Percentiles rank a stretch among this genome's conserved stretches.
Evolutionary conservation across 2,329 filamentous ascomycete genomes (phyloP).

Genomic region (Hypoxylon sp.): DNA sequence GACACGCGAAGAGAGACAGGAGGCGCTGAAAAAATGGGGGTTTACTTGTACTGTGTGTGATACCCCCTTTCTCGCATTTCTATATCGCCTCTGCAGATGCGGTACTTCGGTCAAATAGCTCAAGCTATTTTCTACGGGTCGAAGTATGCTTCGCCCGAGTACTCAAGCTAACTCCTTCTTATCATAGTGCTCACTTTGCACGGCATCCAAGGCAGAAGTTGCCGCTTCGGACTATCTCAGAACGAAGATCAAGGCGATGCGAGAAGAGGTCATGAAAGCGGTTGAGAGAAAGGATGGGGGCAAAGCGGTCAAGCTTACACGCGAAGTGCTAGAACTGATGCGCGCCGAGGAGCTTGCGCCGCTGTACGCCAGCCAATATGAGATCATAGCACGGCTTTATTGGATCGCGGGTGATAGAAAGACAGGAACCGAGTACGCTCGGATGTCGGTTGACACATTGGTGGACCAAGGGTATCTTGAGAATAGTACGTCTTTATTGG

Average conservation of each 20-base stretch:
- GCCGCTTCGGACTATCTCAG: constrained; percentile 46
- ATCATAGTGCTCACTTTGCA: constrained; percentile 48
- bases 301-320: constrained; percentile 43
- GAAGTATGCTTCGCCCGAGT: too few species aligned
- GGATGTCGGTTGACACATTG: constrained; percentile 43
- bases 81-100: too few species aligned
- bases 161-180: too few species aligned
- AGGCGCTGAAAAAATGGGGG: constrained; percentile 44
- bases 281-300: constrained; percentile 42
- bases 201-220: constrained; percentile 37
- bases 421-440: constrained; percentile 44
- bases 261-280: constrained; percentile 40
- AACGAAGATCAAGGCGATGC: constrained; percentile 40
- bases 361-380: constrained; percentile 47
- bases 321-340: constrained; percentile 43
- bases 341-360: constrained; percentile 44
- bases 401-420: constrained; percentile 43
- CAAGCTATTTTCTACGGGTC: too few species aligned
- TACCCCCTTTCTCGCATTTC: too few species aligned
- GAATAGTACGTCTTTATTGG: constrained; percentile 27
- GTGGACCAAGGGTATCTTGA: constrained; percentile 45
- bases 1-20: constrained; percentile 40
- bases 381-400: constrained; percentile 48
- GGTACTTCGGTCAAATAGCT: too few species aligned
- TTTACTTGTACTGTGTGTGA: constrained; percentile 49